Evolutionary conservation across 495 filamentous ascomycete species (phyloP), one percentile per base, ranked within the genome.

Genomic region (Echria macrotheca): DNA sequence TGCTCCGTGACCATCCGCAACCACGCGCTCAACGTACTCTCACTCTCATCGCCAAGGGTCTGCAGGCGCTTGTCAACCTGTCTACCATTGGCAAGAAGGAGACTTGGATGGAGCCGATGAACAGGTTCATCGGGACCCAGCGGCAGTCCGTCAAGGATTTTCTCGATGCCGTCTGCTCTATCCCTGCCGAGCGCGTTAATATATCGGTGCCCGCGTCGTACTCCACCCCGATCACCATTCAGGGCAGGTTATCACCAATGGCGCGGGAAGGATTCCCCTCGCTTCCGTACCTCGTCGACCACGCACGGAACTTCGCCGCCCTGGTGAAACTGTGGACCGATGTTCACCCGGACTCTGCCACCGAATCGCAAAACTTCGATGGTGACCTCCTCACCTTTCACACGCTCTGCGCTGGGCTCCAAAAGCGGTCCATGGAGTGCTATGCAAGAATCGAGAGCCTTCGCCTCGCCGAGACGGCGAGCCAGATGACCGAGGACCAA

Each of bases 71-170:
- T 31, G 93, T 91, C 15, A 97, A 96, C 60, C 81, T 96, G 69
- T 87, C 87, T 9, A 89, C 82, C 2, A 96, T 97, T 52, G 94
- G 93, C 47, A 86, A 84, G 58, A 97, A 97, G 64, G 93, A 97
- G 65, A 79, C 84, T 3, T 99, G 91, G 90, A 99, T 99, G 93
- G 94, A 95, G 66, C 89, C 88, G 4, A 97, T 97, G 94, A 99
- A 96, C 60, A 77, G 75, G 9, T 88, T 89, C 55, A 71, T 89
- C 47, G 56, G 59, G 8, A 65, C 72, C n/a, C 74, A 85, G 49
- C 69, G 81, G 7, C 79, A 83, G 46, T 80, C 85, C 18, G 87
- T 97, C 69, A 94, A 89, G 63, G 75, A 82, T 21, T 96, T 91
- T 57, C 82, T 97, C 50, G 91, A 97, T 59, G 72, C 75, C 19